Base-by-base conservation (phyloP, 148 eudicot genomes). In the Rhododendron ferrugineum region DNA sequence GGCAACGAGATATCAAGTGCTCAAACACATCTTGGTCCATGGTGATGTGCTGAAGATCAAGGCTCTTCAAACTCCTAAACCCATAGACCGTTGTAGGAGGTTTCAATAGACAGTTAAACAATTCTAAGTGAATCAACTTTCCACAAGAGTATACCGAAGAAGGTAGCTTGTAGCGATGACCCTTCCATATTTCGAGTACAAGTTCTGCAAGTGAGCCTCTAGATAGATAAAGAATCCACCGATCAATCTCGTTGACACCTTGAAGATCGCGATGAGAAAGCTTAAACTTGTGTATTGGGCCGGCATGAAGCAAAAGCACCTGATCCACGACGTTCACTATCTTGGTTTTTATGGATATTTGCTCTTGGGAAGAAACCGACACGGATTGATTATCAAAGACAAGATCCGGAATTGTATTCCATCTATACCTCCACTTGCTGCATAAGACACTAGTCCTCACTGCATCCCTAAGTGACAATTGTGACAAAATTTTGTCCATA, bases 41-140 rank as follows among this genome's bases (percentile, higher is more conserved):
- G 78, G 95, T 95, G 68, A 95, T 90, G 83, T 95, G 98, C 91
- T 93, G 98, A 87, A 95, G 96, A 90, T 95, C 96, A 84, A 95
- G 96, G 88, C 93, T 93, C 87, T 91, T 93, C 87, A 95, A 91
- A 84, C 85, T 88, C 81, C 82, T 91, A 90, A 95, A 93, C 54
- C 96, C 96, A 70, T 81, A 83, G 82, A 93, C 92, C 40, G 85
- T 80, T 56, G 84, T 10, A 22, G 95, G 93, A 47, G 92, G 91
- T 79, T 84, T 92, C 80, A 95, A 76, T 78, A 92, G 87, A 87
- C 98, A 93, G 83, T 95, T 95, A 86, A 95, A 95, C 56, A 95
- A 90, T 86, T 95, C 98, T 85, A 95, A 86, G 88, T 95, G 98
- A 76, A 90, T 80, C 80, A 95, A 84, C 78, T 93, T 86, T 66